Evolutionary conservation across 352 stramenopile genomes (phyloP).

Genomic region (Pythium inflatum): DNA sequence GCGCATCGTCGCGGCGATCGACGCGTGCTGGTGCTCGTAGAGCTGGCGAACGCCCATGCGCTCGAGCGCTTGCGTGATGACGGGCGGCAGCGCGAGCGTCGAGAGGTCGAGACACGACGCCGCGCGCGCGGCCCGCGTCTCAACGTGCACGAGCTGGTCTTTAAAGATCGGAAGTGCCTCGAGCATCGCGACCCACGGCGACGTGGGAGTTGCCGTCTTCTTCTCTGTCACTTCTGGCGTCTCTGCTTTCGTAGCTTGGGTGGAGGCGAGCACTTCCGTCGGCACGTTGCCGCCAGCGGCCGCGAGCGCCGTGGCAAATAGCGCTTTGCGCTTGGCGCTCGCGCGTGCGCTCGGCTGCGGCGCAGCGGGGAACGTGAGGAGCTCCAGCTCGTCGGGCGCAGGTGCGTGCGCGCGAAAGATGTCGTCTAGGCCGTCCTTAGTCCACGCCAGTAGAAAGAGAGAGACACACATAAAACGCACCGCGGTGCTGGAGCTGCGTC

Average conservation of each 20-base stretch:
- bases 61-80: slow-evolving; percentile 47
- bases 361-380: slow-evolving; percentile 63
- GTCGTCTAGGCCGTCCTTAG: slow-evolving; percentile 27
- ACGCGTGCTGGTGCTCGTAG: slow-evolving; percentile 91
- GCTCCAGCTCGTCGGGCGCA: slow-evolving; percentile 37
- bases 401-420: slow-evolving; percentile 26
- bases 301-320: slow-evolving; percentile 62
- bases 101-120: slow-evolving; percentile 49
- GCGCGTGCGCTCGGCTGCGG: slow-evolving; percentile 65
- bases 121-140: slow-evolving; percentile 49
- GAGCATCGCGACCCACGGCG: slow-evolving; percentile 54
- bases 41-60: slow-evolving; percentile 68
- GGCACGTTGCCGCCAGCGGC: too few relatives aligned
- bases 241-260: too few relatives aligned
- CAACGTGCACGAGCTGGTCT: slow-evolving; percentile 82
- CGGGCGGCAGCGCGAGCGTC: slow-evolving; percentile 42
- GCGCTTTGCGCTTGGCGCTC: slow-evolving; percentile 54
- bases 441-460: neutral
- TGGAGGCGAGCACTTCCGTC: too few relatives aligned
- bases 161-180: slow-evolving; percentile 59
- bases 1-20: slow-evolving; percentile 86
- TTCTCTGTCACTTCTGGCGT: neutral
- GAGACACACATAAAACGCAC: slow-evolving; percentile 3
- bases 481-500: slow-evolving; percentile 42
- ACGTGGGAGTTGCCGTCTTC: slow-evolving; percentile 18